Base-by-base conservation (phyloP, 805 yeast genomes). In the Candida ascalaphidarum region DNA sequence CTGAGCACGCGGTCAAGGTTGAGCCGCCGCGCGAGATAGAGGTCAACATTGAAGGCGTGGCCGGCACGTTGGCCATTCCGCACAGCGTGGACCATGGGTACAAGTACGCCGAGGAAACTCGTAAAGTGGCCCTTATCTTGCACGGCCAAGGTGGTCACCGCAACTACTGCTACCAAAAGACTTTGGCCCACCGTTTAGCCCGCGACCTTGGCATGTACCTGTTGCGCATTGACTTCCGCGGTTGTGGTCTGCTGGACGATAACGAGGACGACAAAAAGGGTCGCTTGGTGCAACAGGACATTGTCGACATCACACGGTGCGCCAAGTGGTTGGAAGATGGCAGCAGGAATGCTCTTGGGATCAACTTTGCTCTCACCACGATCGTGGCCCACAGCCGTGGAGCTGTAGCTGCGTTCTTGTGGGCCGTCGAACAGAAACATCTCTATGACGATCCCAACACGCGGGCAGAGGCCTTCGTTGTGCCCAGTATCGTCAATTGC, bases 121-220 rank as follows among this genome's bases (percentile, higher is more conserved):
- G 59, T 32, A 65, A 69, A 34, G 61, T 70, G 22, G 84, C 78
- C 0, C 46, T 86, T 5, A 46, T 86, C 11, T 39, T 75, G n/a
- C 96, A 88, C 49, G 96, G 96, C 2, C 80, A 72, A 36, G 88
- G 77, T 1, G 94, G 95, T 1, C 94, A 88, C 48, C 72, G 84
- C 39, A 72, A 81, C 57, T 80, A 83, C 48, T 74, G 83, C 34
- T 86, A 80, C 51, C 85, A 80, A 37, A 68, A 71, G 15, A 41
- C 55, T 11, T 51, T 84, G 24, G 88, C 94, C 0, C 68, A 69
- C 16, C 55, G 52, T 15, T 49, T 88, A 30, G 76, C 86, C 0
- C 47, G 56, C 2, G 66, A 68, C 11, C 48, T 68, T 33, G 94
- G 94, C 0, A 58, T 74, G 31, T 74, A 65, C 45, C 70, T 80